Evolutionary conservation across 768 basidiomycete genomes (phyloP), one percentile per base, ranked within the genome.

Genomic region (Trametes punicea): DNA sequence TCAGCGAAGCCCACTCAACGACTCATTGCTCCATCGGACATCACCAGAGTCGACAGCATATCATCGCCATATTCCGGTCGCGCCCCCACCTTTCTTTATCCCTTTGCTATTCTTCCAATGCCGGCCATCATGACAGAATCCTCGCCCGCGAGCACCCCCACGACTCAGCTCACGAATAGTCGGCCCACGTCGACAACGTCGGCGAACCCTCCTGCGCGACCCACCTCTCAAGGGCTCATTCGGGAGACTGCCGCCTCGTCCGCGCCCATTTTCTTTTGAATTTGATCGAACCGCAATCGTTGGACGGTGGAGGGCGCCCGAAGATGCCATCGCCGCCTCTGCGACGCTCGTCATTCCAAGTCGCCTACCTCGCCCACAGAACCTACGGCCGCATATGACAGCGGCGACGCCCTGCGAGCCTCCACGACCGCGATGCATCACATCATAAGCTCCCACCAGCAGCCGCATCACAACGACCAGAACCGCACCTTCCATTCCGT

Each of bases 181-280:
- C 51, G 50, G 6, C 48, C 62, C 4, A 36, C 51, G 21, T 21
- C 54, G 15, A 33, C 51, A 6, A 48, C 42, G 8, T 46, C 55
- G 2, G 11, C 38, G 21, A 21, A 38, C 11, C 50, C 62, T 2
- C 51, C 56, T 4, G 23, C 56, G 13, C 51, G 56, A 33, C 56
- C 56, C 1, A 36, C 46, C 30, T 45, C 30, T 7, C 56, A 58
- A 23, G 52, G 52, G 25, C 30, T 44, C 57, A 64, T 64, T 42
- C 63, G 63, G 40, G 34, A 38, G 29, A 50, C 46, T 40, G 63
- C 63, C 21, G 55, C 57, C 41, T 56, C 57, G 7, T 59, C 60
- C 26, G 63, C 57, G 4, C 63, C 63, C 15, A 60, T 64, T 20
- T 64, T 64, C 57, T 64, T 64, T 57, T 64, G 54, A 59, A 13